Conservation (phyloP, 2,329 filamentous ascomycete species). For the Bipolaris zeicola region DNA sequence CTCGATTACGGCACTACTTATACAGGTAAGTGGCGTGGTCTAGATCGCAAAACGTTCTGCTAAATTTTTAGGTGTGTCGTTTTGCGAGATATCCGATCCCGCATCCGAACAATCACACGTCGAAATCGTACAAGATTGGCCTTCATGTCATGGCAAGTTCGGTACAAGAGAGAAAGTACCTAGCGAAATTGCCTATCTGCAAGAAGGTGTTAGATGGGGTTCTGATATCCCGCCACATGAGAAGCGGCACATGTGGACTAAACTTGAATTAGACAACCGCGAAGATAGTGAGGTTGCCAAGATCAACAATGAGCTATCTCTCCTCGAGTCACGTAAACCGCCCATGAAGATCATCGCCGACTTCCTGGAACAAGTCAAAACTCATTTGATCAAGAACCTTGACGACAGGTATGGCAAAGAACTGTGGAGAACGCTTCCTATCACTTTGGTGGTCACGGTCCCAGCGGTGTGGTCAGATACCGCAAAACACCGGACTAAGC, state of each 20-base stretch:
- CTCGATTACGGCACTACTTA: constrained; percentile 34
- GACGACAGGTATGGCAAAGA: constrained; percentile 25
- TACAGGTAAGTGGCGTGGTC: constrained; percentile 18
- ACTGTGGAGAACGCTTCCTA: constrained; percentile 25
- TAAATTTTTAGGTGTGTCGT: neutral
- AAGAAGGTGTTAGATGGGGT: constrained; percentile 6
- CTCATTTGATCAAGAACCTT: constrained; percentile 28
- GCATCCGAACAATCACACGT: no score
- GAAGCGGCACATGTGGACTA: constrained; percentile 41
- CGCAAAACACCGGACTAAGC: constrained; percentile 25
- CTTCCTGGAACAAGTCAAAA: constrained; percentile 30
- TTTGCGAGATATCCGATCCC: no score
- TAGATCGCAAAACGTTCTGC: no score
- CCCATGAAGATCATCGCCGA: constrained; percentile 40
- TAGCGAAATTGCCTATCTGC: constrained; percentile 27
- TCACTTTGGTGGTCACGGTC: constrained; percentile 32
- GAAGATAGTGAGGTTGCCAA: constrained; percentile 23
- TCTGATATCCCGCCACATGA: constrained; percentile 20
- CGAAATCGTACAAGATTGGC: constrained; percentile 35
- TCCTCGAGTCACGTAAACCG: neutral
- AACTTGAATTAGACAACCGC: constrained; percentile 31
- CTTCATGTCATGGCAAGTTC: constrained; percentile 24
- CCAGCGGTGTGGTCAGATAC: constrained; percentile 36
- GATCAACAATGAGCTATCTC: constrained; percentile 20
- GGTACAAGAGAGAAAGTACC: constrained; percentile 41